Base-by-base conservation (phyloP, 2,329 filamentous ascomycete genomes). In the Alternaria burnsii region DNA sequence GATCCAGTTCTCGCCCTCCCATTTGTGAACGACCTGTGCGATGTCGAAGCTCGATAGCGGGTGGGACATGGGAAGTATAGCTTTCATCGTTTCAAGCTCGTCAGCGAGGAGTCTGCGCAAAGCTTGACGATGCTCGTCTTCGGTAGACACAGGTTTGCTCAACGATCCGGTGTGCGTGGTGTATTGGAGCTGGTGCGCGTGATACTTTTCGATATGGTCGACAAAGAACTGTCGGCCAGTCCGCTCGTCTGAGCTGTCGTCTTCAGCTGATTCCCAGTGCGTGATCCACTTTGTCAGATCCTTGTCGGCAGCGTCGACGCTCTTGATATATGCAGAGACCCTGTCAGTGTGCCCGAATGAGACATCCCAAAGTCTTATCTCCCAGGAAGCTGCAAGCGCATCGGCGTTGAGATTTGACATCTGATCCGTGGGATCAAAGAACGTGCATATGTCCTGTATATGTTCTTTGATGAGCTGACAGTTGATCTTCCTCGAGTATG, bases 341-440 rank as follows among this genome's bases (percentile, higher is more conserved):
- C 20, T 2, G 20, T 50, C 46, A n/a, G 11, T 20, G 46, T 50
- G 14, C 32, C 22, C 32, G 5, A 38, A 36, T 18, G 20, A 50
- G 5, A 7, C 5, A 1, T 11, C n/a, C 46, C 46, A 38, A 5
- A 50, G 32, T 12, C 22, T 36, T 5, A 9, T 24, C 32, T 50
- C 46, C 46, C 46, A 50, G 24, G 30, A 24, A 24, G 46, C 16
- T 26, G 46, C 46, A 38, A 50, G 46, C 20, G 46, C 46, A 36
- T 16, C 20, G 32, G 34, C 32, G 30, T 50, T 14, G 8, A 50
- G 46, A 14, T 50, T 8, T 14, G 16, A 0, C 6, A 22, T 50
- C 22, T 5, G 9, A 50, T 50, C 34, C 10, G 20, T 20, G 7
- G 46, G 16, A 10, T 24, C 7, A 3, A 50, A 34, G 5, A 50